A percentile compares a stretch with the other conserved stretches of the same genome.
Evolutionary conservation across 352 stramenopile genomes (phyloP).

Genomic region (Heterotrichella gracilis): DNA sequence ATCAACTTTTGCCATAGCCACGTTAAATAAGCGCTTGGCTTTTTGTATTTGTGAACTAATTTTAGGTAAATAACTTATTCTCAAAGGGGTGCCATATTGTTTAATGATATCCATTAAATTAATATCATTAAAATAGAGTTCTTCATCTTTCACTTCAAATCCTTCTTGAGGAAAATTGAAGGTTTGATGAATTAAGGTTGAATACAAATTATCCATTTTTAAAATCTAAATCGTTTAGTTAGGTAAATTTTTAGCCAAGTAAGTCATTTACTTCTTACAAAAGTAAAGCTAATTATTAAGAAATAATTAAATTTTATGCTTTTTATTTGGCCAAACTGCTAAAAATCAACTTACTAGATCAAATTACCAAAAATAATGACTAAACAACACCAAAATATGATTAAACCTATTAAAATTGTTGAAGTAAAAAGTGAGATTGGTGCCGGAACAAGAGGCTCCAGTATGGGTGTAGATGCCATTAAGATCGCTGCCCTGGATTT

Average conservation of each 20-base stretch:
- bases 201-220: neutral
- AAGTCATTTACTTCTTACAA: neutral
- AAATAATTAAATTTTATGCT: neutral
- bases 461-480: neutral
- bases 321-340: too few species aligned
- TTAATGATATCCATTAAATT: neutral
- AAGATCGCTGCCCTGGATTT: neutral
- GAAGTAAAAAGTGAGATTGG: neutral
- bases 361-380: too few species aligned
- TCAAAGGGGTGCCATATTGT: neutral
- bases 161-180: neutral
- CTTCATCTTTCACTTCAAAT: neutral
- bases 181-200: conserved; percentile 6
- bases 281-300: neutral
- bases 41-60: conserved; percentile 2
- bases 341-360: too few species aligned
- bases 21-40: conserved; percentile 3
- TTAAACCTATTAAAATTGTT: conserved; percentile 7
- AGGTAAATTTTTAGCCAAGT: neutral
- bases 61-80: neutral
- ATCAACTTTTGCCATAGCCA: neutral
- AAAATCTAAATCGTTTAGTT: neutral
- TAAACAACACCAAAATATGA: too few species aligned
- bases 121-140: conserved; percentile 8
- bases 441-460: neutral